phyloP scores from a whole-genome alignment of 441 rosid species.

The Biscutella laevigata region DNA sequence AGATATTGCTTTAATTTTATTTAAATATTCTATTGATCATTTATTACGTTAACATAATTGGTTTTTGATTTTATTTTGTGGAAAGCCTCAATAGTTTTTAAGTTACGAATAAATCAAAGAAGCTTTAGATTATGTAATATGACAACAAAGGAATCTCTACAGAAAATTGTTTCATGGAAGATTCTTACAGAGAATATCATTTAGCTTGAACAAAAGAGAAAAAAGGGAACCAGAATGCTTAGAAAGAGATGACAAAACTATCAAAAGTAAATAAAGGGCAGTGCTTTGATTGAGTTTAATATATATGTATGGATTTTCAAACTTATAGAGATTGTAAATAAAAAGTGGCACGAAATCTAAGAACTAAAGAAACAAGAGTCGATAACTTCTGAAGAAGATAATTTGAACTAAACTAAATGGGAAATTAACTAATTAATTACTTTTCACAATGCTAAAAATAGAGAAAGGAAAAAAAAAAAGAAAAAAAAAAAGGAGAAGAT shows the following conservation, averaged over 20 bases:
- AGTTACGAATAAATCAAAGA: too few relatives aligned
- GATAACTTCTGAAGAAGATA: not conserved
- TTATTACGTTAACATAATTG: not conserved
- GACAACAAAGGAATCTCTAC: not conserved
- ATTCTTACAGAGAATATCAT: constrained; percentile 18
- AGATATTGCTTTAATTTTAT: not conserved
- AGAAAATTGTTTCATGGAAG: not conserved
- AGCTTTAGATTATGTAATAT: not conserved
- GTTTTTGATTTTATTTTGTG: too few relatives aligned
- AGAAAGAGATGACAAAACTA: not conserved
- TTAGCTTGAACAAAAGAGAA: not conserved
- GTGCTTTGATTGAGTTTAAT: not conserved
- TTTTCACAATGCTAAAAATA: constrained; percentile 7
- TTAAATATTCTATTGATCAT: not conserved
- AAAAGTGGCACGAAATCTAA: constrained; percentile 7
- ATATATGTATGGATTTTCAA: not conserved
- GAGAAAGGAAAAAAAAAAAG: constrained; percentile 1
- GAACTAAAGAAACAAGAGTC: not conserved
- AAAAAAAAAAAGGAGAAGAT: not conserved
- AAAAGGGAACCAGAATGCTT: not conserved
- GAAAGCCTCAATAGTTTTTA: too few relatives aligned
- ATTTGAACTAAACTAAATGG: not conserved
- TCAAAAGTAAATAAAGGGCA: not conserved
- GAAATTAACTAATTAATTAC: not conserved
- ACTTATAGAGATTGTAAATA: not conserved